Conservation (phyloP, 768 basidiomycete genomes). For the Hypholoma fasciculare region DNA sequence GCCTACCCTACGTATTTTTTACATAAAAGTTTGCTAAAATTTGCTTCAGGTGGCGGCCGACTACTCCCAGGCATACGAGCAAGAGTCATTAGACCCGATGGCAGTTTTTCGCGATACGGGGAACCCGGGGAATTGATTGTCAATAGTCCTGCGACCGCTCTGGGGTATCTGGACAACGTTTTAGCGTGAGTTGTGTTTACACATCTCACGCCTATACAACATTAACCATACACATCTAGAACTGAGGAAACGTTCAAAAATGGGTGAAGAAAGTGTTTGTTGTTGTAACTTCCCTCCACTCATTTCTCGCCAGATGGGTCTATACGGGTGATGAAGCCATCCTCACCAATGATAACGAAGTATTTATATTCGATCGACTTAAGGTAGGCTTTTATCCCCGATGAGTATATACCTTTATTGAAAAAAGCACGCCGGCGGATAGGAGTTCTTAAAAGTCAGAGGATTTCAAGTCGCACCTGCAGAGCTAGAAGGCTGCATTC, state of each 20-base stretch:
- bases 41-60: slow-evolving; percentile 36
- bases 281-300: not conserved
- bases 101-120: slow-evolving; percentile 37
- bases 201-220: slow-evolving; percentile 8
- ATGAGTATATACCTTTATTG: not conserved
- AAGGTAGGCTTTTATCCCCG: slow-evolving; percentile 39
- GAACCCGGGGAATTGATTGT: slow-evolving; percentile 52
- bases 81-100: slow-evolving; percentile 46
- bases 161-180: slow-evolving; percentile 46
- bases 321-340: slow-evolving; percentile 63
- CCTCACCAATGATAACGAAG: slow-evolving; percentile 47
- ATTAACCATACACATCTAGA: slow-evolving; percentile 29
- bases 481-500: slow-evolving; percentile 54
- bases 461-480: slow-evolving; percentile 59
- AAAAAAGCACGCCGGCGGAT: not conserved
- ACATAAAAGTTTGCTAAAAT: slow-evolving; percentile 7
- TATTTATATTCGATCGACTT: slow-evolving; percentile 59
- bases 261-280: slow-evolving; percentile 38
- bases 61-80: slow-evolving; percentile 45
- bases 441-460: slow-evolving; percentile 69
- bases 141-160: slow-evolving; percentile 40
- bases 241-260: slow-evolving; percentile 60
- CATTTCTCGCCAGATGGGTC: slow-evolving; percentile 47
- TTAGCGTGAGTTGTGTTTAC: slow-evolving; percentile 44
- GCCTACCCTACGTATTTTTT: slow-evolving; percentile 14